A percentile compares a stretch with the other conserved stretches of the same genome.
phyloP scores from a whole-genome alignment of 2,329 filamentous ascomycete species.

The Huntiella decipiens region DNA sequence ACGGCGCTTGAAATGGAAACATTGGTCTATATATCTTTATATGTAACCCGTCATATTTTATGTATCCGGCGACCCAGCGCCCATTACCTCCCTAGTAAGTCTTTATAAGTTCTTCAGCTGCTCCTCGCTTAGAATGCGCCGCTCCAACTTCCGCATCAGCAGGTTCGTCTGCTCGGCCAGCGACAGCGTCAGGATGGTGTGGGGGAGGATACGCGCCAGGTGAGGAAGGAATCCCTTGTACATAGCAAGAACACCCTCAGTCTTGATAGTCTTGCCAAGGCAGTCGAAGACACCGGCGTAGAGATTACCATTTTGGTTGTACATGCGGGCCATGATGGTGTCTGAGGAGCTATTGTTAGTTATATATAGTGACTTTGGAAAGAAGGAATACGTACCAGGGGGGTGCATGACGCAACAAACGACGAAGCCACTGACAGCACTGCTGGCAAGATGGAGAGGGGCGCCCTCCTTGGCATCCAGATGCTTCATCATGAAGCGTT shows the following conservation, averaged over 20 bases:
- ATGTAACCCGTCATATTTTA: background rate
- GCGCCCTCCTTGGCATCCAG: constrained; percentile 81
- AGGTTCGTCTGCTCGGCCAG: constrained; percentile 96
- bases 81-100: background rate
- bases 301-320: constrained; percentile 97
- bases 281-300: constrained; percentile 90
- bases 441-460: constrained; percentile 72
- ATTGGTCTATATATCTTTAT: constrained; percentile 5
- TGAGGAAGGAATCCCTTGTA: constrained; percentile 98
- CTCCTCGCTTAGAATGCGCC: constrained; percentile 28
- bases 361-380: background rate
- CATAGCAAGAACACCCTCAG: constrained; percentile 77
- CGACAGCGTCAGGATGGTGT: constrained; percentile 83
- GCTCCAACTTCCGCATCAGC: constrained; percentile 62
- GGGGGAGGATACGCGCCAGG: constrained; percentile 79
- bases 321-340: constrained; percentile 96
- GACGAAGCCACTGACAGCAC: constrained; percentile 78
- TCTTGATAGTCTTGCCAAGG: constrained; percentile 72
- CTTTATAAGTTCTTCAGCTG: constrained; percentile 17
- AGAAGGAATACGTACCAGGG: constrained; percentile 41
- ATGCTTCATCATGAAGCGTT: constrained; percentile 64
- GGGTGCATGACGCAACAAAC: constrained; percentile 98
- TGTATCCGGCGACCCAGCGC: background rate
- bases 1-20: background rate
- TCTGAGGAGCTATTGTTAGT: constrained; percentile 29